A percentile compares a stretch with the other conserved stretches of the same genome.
These are phyloP conservation scores for Sicyos edulis DNA, from an alignment of 306 rosid species.

Conservation along the genomic window DNA sequence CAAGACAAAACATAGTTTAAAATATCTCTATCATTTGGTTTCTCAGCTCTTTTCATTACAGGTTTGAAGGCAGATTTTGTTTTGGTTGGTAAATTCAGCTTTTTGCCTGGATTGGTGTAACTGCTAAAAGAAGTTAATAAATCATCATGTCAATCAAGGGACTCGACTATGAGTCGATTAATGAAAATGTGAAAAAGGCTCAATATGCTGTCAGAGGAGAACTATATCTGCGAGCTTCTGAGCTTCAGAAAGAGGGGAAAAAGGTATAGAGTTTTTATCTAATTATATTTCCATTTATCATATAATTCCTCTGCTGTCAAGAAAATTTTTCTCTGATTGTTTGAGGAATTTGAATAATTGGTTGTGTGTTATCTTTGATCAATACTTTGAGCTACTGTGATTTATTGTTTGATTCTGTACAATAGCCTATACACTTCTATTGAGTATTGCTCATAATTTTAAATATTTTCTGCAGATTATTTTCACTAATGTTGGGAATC, in stretches of 20 bases:
- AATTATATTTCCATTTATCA: neutral
- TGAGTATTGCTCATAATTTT: neutral
- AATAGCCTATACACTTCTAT: neutral
- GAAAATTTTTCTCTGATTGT: neutral
- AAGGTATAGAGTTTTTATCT: slow-evolving; percentile 43
- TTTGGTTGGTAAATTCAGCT: slow-evolving; percentile 19
- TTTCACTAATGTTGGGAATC: slow-evolving; percentile 98
- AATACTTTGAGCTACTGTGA: too few relatives aligned
- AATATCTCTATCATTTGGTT: slow-evolving; percentile 2
- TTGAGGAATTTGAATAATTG: too few relatives aligned
- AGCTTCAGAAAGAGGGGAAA: slow-evolving; percentile 97
- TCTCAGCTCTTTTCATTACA: slow-evolving; percentile 5
- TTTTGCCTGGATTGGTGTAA: slow-evolving; percentile 17
- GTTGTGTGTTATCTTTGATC: too few relatives aligned
- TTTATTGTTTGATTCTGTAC: neutral
- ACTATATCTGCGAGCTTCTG: slow-evolving; percentile 90
- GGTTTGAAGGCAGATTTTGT: slow-evolving; percentile 30
- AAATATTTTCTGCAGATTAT: slow-evolving; percentile 56
- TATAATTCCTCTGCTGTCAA: slow-evolving; percentile 17
- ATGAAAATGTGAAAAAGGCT: slow-evolving; percentile 84
- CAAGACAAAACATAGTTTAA: too few relatives aligned
- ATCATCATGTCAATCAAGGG: slow-evolving; percentile 75
- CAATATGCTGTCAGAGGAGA: slow-evolving; percentile 99
- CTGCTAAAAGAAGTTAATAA: slow-evolving; percentile 27
- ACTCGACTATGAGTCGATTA: slow-evolving; percentile 59